These are phyloP conservation scores for Amphirosellinia nigrospora DNA, from an alignment of 495 filamentous ascomycete species.

Conservation along the genomic window DNA sequence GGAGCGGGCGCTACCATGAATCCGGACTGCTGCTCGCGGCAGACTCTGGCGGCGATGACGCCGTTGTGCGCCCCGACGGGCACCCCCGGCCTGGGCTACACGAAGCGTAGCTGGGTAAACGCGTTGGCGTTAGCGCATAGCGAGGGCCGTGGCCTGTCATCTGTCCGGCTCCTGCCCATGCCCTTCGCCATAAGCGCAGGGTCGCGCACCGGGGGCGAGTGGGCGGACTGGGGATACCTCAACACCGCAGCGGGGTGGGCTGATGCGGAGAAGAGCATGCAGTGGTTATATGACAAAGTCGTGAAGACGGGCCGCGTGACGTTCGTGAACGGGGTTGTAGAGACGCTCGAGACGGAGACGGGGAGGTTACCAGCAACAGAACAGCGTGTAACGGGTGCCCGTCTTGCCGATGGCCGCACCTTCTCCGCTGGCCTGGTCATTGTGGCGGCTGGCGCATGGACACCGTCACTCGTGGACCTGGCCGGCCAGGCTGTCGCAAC, in stretches of 20 bases:
- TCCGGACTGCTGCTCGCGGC: constrained; percentile 75
- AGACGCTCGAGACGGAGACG: constrained; percentile 54
- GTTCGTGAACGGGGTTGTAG: constrained; percentile 69
- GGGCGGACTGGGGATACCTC: constrained; percentile 76
- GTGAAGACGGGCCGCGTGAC: constrained; percentile 64
- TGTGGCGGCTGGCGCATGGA: constrained; percentile 88
- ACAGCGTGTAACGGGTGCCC: constrained; percentile 56
- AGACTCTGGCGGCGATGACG: constrained; percentile 45
- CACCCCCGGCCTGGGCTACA: constrained; percentile 66
- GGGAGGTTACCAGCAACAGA: not conserved
- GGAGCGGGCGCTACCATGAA: constrained; percentile 74
- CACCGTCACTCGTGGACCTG: constrained; percentile 74
- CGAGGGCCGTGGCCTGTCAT: constrained; percentile 47
- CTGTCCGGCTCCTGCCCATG: constrained; percentile 58
- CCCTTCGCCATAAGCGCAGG: constrained; percentile 57
- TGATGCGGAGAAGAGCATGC: constrained; percentile 77
- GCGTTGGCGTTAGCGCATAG: constrained; percentile 52
- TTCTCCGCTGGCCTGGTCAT: constrained; percentile 75
- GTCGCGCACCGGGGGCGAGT: constrained; percentile 53
- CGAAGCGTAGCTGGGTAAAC: constrained; percentile 68
- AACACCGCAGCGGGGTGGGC: constrained; percentile 85
- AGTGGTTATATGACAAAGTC: constrained; percentile 60
- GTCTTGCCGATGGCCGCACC: constrained; percentile 55
- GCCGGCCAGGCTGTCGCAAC: constrained; percentile 76
- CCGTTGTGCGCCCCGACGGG: constrained; percentile 35